Base-by-base conservation (phyloP, 345 rosid genomes). In the Boechera retrofracta region DNA sequence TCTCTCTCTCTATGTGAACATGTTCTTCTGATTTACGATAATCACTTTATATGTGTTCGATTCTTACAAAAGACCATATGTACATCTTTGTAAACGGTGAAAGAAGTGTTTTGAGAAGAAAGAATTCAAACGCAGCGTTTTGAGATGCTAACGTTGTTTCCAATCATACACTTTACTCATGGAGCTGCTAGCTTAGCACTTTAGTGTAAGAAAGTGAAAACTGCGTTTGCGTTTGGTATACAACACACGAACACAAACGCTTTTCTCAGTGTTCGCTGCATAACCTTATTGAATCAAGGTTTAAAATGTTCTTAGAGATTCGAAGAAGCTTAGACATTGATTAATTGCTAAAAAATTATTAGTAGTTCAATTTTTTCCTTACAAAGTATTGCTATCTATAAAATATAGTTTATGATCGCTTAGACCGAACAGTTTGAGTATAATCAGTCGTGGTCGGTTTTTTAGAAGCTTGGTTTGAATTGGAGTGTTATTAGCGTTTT, bases 61-160 rank as follows among this genome's bases (percentile, higher is more conserved):
- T 9, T 0, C 4, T 24, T 35, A 13, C 38, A 15, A 59, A 13
- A 8, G 57, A 45, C 26, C 61, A 39, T 21, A 32, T 58, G 45
- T 21, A 58, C 48, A 21, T 72, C 35, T 61, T 36, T 38, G 51
- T 51, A 49, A 38, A 49, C 36, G 36, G 48, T 71, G 18, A 28
- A 69, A 41, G 2, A 18, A 45, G 56, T 59, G 59, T 21, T 60
- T 26, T 4, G 10, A 2, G 18, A 62, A 42, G 61, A 4, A 64
- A 41, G 7, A 6, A 32, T 7, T 29, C 6, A 69, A 77, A 69
- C 75, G 75, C 80, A 45, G 71, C 42, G 75, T 69, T 63, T 76
- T 68, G 58, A n/a, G 69, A 31, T 42, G 18, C 36, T 15, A 56
- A 57, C 51, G 60, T 67, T 67, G 18, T 66, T 9, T 66, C 51